Base-by-base conservation (phyloP, 2,329 filamentous ascomycete species). In the Botrytis fabae region DNA sequence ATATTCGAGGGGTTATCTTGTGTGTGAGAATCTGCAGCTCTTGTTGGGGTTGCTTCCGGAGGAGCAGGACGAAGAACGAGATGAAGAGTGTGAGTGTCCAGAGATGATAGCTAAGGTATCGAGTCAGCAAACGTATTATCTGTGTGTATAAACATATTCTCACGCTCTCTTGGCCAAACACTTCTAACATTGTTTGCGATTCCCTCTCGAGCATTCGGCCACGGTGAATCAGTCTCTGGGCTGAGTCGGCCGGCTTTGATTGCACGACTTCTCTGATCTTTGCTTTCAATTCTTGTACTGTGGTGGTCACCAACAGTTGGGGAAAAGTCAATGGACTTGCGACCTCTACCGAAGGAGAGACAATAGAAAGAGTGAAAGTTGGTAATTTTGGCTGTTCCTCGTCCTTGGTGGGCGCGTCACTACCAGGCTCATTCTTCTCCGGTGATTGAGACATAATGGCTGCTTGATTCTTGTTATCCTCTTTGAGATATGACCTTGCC, bases 161-260 rank as follows among this genome's bases (percentile, higher is more conserved):
- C 75, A 80, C 79, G 40, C 83, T 81, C 74, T 88, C 85, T 72
- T 85, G 82, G 4, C 89, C 88, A 78, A 91, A 88, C 4, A 91
- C 81, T 54, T 88, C 85, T 38, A 85, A 78, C 81, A 91, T 82
- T 25, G 85, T 89, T 73, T 89, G 87, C 18, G 82, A 81, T 54
- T 90, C 88, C 68, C 85, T 85, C 44, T 83, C 80, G 65, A 91
- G 81, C 64, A 89, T 83, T 51, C 88, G 86, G 1, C 89, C 89
- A 60, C 86, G 84, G 77, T 91, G 86, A 54, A 91, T 91, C 73
- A 91, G 81, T 60, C 89, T 84, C 79, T 91, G 88, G 48, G 86
- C 84, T 48, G 88, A 85, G 74, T 89, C 84, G 25, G 84, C 77
- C 5, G 88, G 88, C 69, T 84, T 85, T 62, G 85, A 80, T 38